A percentile compares a stretch with the other conserved stretches of the same genome.
phyloP scores from a whole-genome alignment of 176 grass and related monocot species.

The Metroxylon sagu region DNA sequence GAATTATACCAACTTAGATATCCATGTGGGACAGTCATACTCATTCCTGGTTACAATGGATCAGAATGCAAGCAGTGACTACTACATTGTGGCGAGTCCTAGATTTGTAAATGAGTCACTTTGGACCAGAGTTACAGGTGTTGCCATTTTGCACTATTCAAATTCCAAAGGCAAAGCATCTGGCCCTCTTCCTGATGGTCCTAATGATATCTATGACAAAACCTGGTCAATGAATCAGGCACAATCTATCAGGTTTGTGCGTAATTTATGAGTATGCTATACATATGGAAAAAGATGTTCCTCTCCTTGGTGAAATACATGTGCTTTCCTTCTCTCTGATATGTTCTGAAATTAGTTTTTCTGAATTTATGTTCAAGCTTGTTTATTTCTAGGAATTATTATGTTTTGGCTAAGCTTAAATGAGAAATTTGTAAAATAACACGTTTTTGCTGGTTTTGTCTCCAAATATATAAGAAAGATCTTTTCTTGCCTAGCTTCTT shows the following conservation, averaged over 20 bases:
- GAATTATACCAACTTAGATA: conserved; percentile 80
- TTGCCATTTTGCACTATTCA: conserved; percentile 78
- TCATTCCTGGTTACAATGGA: conserved; percentile 94
- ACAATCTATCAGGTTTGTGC: conserved; percentile 72
- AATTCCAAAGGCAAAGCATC: conserved; percentile 87
- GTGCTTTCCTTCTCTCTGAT: not conserved
- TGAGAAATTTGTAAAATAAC: too few relatives aligned
- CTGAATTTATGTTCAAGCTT: too few relatives aligned
- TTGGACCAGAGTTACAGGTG: conserved; percentile 78
- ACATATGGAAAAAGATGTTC: too few relatives aligned
- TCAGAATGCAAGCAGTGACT: conserved; percentile 89
- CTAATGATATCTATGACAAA: conserved; percentile 87
- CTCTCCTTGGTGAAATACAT: conserved; percentile 3
- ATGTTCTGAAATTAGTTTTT: too few relatives aligned
- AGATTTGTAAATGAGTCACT: conserved; percentile 78
- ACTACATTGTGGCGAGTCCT: conserved; percentile 81
- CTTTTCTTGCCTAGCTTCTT: too few relatives aligned
- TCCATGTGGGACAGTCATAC: conserved; percentile 91
- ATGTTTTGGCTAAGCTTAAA: too few relatives aligned
- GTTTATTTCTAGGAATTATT: too few relatives aligned
- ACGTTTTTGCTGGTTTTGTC: too few relatives aligned
- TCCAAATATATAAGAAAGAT: too few relatives aligned
- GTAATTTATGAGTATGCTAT: not conserved
- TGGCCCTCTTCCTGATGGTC: conserved; percentile 78
- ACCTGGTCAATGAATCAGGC: conserved; percentile 94